Percentiles rank a stretch among this genome's conserved stretches.
phyloP scores from a whole-genome alignment of 2,329 filamentous ascomycete species.

The Aotearoamyces nothofagi region DNA sequence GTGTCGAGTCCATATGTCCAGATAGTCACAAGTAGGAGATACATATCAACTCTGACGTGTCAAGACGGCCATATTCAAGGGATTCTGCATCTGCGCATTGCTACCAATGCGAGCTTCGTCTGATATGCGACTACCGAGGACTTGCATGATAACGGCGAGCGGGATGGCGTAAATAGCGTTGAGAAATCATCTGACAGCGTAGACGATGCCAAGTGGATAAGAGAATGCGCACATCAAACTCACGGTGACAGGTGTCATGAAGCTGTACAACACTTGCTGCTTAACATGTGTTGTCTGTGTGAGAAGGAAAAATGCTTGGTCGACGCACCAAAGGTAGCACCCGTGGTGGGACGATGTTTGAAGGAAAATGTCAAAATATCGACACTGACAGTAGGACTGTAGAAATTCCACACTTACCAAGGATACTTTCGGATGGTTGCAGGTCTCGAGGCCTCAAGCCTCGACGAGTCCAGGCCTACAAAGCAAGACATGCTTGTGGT shows the following conservation, averaged over 20 bases:
- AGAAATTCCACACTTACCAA: no score
- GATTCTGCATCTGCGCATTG: slow-evolving; percentile 8
- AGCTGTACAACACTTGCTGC: not conserved
- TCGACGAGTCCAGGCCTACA: no score
- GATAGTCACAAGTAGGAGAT: no score
- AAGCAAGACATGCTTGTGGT: no score
- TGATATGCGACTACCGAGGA: slow-evolving; percentile 11
- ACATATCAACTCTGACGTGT: slow-evolving; percentile 17
- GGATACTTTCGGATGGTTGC: no score
- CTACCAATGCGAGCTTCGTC: slow-evolving; percentile 13
- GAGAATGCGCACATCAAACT: slow-evolving; percentile 1
- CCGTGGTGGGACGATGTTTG: no score
- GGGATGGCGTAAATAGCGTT: not conserved
- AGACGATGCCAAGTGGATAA: slow-evolving; percentile 16
- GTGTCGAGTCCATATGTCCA: slow-evolving; percentile 4
- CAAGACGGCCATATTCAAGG: slow-evolving; percentile 2
- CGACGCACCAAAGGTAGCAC: no score
- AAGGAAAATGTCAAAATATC: no score
- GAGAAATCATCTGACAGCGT: slow-evolving; percentile 8
- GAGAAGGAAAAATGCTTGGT: not conserved
- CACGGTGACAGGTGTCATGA: not conserved
- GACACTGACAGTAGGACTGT: no score
- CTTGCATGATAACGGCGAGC: slow-evolving; percentile 7
- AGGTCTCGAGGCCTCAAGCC: no score
- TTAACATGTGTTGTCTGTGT: not conserved